phyloP scores from a whole-genome alignment of 768 basidiomycete species.

The Dacryopinax spathularia region DNA sequence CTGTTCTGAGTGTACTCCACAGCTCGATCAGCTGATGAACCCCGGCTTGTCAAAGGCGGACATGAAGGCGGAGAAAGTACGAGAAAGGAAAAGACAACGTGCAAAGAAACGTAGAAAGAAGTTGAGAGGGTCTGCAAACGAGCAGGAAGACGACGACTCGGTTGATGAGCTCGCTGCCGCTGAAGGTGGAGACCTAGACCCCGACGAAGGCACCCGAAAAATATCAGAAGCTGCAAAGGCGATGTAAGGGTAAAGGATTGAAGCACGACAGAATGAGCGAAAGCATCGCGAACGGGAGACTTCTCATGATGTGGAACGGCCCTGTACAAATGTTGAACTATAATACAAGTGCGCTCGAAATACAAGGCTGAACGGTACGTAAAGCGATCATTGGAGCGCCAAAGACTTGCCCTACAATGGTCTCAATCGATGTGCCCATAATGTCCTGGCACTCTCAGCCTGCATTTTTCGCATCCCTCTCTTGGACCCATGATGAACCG shows the following conservation, averaged over 20 bases:
- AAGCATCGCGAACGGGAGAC: no score
- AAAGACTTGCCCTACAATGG: no score
- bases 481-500: slow-evolving; percentile 55
- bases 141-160: slow-evolving; percentile 10
- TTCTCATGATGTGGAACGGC: no score
- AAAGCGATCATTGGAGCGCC: no score
- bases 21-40: slow-evolving; percentile 61
- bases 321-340: no score
- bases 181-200: no score
- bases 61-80: slow-evolving; percentile 52
- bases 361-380: neutral
- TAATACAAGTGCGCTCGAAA: no score
- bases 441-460: slow-evolving; percentile 52
- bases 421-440: slow-evolving; percentile 52
- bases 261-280: no score
- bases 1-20: neutral
- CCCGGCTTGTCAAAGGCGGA: slow-evolving; percentile 65
- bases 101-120: slow-evolving; percentile 71
- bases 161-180: no score
- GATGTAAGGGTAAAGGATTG: no score
- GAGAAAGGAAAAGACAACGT: slow-evolving; percentile 58
- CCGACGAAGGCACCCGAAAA: no score
- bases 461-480: slow-evolving; percentile 52
- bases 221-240: no score
- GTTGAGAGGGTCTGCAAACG: slow-evolving; percentile 19